Evolutionary conservation across 2,329 filamentous ascomycete genomes (phyloP).

Genomic region (Neonectria sp.): DNA sequence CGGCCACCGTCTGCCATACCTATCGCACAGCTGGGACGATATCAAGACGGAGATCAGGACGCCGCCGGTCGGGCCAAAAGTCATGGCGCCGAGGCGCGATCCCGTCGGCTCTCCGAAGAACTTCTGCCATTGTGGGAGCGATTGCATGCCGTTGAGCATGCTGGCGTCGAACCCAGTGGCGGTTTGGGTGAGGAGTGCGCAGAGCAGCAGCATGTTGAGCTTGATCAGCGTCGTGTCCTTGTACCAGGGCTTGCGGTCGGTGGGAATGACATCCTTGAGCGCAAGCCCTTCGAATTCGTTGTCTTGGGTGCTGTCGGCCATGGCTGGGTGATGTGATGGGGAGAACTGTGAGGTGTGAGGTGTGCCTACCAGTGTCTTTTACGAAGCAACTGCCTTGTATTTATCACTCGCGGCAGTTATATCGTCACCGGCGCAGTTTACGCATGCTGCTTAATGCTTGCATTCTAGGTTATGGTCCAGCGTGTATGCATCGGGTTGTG

Average conservation of each 20-base stretch:
- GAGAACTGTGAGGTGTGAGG: background rate
- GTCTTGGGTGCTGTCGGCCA: conserved; percentile 19
- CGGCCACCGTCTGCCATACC: conserved; percentile 45
- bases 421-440: background rate
- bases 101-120: conserved; percentile 50
- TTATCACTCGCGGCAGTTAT: background rate
- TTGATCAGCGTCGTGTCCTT: conserved; percentile 43
- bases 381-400: background rate
- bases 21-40: conserved; percentile 48
- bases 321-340: background rate
- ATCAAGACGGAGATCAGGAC: conserved; percentile 45
- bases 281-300: conserved; percentile 44
- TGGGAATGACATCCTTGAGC: conserved; percentile 44
- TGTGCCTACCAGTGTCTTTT: background rate
- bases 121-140: conserved; percentile 49
- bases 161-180: conserved; percentile 52
- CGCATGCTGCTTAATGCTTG: background rate
- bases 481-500: conserved; percentile 13
- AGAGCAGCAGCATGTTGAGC: conserved; percentile 52
- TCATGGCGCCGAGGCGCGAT: conserved; percentile 50
- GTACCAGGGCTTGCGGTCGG: conserved; percentile 42
- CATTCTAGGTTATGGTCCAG: background rate
- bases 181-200: conserved; percentile 50
- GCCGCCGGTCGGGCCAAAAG: conserved; percentile 43
- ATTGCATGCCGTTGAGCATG: conserved; percentile 54